A percentile compares a stretch with the other conserved stretches of the same genome.
Evolutionary conservation across 2,329 filamentous ascomycete species (phyloP).

Genomic region (Neoscytalidium dimidiatum): DNA sequence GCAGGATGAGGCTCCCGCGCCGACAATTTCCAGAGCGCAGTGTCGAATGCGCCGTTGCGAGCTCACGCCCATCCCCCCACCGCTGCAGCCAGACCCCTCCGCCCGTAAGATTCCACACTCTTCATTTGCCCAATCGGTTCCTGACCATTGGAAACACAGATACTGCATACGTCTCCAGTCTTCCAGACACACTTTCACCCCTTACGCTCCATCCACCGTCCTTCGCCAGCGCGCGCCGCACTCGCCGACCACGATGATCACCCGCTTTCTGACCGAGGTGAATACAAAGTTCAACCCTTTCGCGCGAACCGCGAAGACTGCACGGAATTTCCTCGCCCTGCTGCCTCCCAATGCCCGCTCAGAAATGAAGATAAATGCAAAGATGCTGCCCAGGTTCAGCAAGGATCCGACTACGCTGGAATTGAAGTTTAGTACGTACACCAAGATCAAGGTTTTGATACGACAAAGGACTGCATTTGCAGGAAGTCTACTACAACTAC

Average conservation of each 20-base stretch:
- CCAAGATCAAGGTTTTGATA: not conserved
- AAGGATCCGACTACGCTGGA: slow-evolving; percentile 68
- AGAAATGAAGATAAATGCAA: slow-evolving; percentile 75
- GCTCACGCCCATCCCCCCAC: not conserved
- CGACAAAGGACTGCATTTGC: not conserved
- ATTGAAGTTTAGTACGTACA: slow-evolving; percentile 78
- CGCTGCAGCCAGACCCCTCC: not conserved
- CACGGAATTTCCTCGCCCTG: slow-evolving; percentile 82
- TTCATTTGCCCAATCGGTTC: not conserved
- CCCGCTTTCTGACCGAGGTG: slow-evolving; percentile 82
- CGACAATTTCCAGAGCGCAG: slow-evolving; percentile 17
- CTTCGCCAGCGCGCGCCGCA: not conserved
- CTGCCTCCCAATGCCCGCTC: slow-evolving; percentile 78
- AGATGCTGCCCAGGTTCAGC: slow-evolving; percentile 70
- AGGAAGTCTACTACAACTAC: not conserved
- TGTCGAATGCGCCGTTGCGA: not conserved
- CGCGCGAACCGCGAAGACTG: slow-evolving; percentile 74
- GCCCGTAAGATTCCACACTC: not conserved
- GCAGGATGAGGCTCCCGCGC: not conserved
- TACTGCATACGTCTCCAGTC: not conserved
- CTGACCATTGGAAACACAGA: not conserved
- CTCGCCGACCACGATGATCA: slow-evolving; percentile 66
- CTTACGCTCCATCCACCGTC: not conserved
- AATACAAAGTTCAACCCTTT: slow-evolving; percentile 92
- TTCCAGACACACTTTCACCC: not conserved